Evolutionary conservation across 306 rosid genomes (phyloP).

Genomic region (Ormosia semicastrata): DNA sequence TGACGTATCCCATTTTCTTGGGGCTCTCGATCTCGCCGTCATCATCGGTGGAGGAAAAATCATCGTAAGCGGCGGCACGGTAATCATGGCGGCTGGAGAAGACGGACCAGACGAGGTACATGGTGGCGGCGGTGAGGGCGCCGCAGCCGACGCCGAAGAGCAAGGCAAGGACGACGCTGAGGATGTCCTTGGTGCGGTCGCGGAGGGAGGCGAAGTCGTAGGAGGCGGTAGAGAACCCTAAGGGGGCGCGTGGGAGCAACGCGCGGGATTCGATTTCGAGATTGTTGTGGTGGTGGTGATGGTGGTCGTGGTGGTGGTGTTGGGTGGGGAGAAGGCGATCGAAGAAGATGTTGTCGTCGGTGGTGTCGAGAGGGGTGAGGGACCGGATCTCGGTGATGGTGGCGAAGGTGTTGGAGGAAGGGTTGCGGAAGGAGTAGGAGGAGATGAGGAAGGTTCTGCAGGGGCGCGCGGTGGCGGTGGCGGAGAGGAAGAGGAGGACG

Average conservation of each 20-base stretch:
- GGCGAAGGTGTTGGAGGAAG: constrained; percentile 36
- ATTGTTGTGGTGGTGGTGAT: neutral
- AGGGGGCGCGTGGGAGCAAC: constrained; percentile 17
- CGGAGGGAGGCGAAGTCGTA: constrained; percentile 77
- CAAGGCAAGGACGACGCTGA: constrained; percentile 82
- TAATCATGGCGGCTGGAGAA: constrained; percentile 45
- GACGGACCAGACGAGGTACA: constrained; percentile 82
- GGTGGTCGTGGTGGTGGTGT: neutral
- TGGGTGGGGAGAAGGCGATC: constrained; percentile 13
- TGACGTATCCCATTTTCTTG: constrained; percentile 70
- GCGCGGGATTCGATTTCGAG: neutral
- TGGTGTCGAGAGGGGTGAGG: constrained; percentile 17
- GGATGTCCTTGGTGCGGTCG: constrained; percentile 86
- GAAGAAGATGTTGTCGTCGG: constrained; percentile 10
- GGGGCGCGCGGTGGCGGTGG: constrained; percentile 58
- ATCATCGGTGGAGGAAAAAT: constrained; percentile 27
- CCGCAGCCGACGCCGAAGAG: constrained; percentile 95
- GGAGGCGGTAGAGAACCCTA: constrained; percentile 37
- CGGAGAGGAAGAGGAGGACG: constrained; percentile 12
- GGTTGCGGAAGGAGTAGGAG: constrained; percentile 63
- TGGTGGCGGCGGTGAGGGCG: constrained; percentile 79
- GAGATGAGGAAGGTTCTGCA: constrained; percentile 72
- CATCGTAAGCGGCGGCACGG: constrained; percentile 30
- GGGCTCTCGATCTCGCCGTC: constrained; percentile 37
- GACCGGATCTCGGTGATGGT: constrained; percentile 54